Conservation (phyloP, 2,329 filamentous ascomycete species). For the Cytospora paraplurivora region DNA sequence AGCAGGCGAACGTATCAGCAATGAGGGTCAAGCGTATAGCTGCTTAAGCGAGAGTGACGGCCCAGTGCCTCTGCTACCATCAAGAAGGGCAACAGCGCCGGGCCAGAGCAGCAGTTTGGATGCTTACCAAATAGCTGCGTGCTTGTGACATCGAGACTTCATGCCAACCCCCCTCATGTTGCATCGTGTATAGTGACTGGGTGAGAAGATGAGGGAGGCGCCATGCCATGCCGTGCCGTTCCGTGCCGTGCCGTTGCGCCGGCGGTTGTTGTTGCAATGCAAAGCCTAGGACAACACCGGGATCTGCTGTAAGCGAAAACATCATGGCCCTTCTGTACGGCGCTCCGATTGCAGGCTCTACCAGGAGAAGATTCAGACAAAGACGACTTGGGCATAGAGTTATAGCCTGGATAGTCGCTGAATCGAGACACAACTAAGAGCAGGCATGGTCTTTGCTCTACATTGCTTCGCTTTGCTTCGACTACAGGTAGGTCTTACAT, state of each 20-base stretch:
- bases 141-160: background rate
- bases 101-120: background rate
- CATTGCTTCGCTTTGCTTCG: no score
- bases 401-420: no score
- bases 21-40: constrained; percentile 23
- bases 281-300: background rate
- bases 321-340: no score
- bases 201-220: background rate
- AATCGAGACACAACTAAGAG: no score
- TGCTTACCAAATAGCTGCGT: background rate
- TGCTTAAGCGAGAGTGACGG: constrained; percentile 30
- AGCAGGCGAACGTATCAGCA: constrained; percentile 30
- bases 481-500: no score
- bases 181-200: background rate
- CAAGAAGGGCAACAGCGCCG: constrained; percentile 2
- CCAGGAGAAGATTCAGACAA: no score
- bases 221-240: constrained; percentile 9
- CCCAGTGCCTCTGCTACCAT: constrained; percentile 22
- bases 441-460: no score
- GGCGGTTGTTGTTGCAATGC: background rate
- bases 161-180: background rate
- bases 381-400: no score
- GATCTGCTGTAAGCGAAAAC: no score
- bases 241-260: background rate
- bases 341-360: no score